These are phyloP conservation scores for Hydrangea macrophylla DNA, from an alignment of 148 eudicot genomes.

Conservation along the genomic window DNA sequence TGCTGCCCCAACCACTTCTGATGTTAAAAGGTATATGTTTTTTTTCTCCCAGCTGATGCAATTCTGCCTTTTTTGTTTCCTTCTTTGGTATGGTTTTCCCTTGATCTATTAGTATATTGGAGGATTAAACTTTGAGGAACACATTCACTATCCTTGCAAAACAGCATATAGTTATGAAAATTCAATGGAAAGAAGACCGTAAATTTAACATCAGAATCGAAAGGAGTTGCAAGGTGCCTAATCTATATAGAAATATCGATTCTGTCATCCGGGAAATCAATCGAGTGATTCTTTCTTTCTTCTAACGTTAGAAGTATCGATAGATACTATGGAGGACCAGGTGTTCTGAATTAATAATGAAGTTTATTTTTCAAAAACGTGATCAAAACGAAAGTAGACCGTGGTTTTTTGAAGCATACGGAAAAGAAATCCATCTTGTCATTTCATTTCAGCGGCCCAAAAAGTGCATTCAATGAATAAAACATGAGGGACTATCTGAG, in stretches of 20 bases:
- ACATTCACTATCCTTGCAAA: background rate
- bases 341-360: background rate
- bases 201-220: too few species aligned
- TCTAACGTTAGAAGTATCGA: background rate
- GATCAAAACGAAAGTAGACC: too few species aligned
- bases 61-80: background rate
- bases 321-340: too few species aligned
- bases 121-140: background rate
- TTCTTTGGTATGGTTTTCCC: background rate
- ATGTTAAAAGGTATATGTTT: constrained; percentile 61
- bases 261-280: too few species aligned
- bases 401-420: too few species aligned
- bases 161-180: background rate
- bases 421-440: too few species aligned
- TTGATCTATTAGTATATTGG: background rate
- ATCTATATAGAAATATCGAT: background rate
- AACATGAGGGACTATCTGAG: too few species aligned
- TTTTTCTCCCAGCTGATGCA: constrained; percentile 2
- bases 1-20: constrained; percentile 31
- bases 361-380: background rate
- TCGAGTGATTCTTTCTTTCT: too few species aligned
- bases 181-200: background rate
- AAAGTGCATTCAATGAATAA: too few species aligned
- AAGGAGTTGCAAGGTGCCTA: too few species aligned
- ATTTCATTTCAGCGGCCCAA: background rate